Base-by-base conservation (phyloP, 2,329 filamentous ascomycete genomes). In the Metarhizium brunneum region DNA sequence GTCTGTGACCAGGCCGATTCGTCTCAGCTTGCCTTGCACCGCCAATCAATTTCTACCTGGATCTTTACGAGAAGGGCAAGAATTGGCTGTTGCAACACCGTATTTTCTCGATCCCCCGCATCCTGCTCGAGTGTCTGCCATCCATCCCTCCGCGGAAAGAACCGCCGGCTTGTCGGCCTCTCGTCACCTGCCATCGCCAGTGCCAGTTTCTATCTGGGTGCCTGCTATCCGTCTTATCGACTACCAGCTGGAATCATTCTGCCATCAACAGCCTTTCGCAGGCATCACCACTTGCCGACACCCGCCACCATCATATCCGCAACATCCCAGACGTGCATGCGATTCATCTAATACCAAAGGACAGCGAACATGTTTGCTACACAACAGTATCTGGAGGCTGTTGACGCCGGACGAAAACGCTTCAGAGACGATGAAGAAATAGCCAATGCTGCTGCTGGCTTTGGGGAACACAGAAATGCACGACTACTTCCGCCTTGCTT, bases 401-500 rank as follows among this genome's bases (percentile, higher is more conserved):
- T 68, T 43, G 72, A 75, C 36, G 59, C 64, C 20, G 67, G 69
- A 52, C 70, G 75, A 54, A 80, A 79, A 68, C 70, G 77, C 50
- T 66, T 65, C 54, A 69, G 76, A 35, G 76, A 79, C 32, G 75
- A 77, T 20, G 76, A 73, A n/a, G 71, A 73, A 20, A 56, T 71
- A n/a, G 63, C 62, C 42, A 66, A 66, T 43, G 68, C 66, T 47
- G 65, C 58, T 49, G 70, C 64, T 54, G 76, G 76, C 61, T 78
- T 79, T 57, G 72, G 69, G 4, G 76, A 79, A 64, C 78, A 80
- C 62, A 71, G 77, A 64, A 77, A 73, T 61, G 77, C 80, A 69
- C 63, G 76, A 60, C 40, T 36, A 2, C 36, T 52, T n/a, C 14
- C 13, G 38, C 38, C 48, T 10, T 49, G 11, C 6, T 45, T 20